Base-by-base conservation (phyloP, 805 yeast species). In the Wickerhamomyces ciferrii region DNA sequence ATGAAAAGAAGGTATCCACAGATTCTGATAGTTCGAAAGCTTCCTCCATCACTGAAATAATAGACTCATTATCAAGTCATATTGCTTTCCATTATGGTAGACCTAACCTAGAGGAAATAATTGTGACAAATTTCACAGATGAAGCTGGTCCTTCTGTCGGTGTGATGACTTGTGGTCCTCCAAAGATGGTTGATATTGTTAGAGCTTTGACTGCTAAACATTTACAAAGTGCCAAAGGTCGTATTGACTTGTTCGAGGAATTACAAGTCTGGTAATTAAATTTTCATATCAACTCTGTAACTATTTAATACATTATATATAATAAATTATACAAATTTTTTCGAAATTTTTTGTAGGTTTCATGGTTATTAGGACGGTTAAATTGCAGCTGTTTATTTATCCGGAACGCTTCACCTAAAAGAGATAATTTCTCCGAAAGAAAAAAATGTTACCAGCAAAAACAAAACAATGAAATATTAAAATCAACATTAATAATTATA, bases 231-330 rank as follows among this genome's bases (percentile, higher is more conserved):
- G 63, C 66, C 44, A 60, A 71, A 15, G 68, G 73, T 42, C 72
- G 86, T 39, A 75, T 86, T 18, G 91, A 84, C 50, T 81, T 81
- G 56, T 82, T 71, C 58, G 96, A 88, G 60, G 91, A 85, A 58
- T 72, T 84, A 42, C 89, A 84, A 65, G 71, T 75, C 14, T 87
- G 96, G 95, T 81, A 58, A 42, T 4, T 14, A 13, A 11, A 5
- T 29, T 29, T 15, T 29, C n/a, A 4, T 11, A 13, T 14, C 34
- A 29, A 13, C 34, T 11, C 15, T 29, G 14, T 29, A 29, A 29
- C 4, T 29, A 15, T 14, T 29, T 29, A 13, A 13, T 5, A 13
- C 34, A 15, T 11, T 13, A 13, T 6, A 13, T 13, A 13, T 11
- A 13, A 29, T 29, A 29, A 4, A 29, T 11, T 7, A 23, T 23